Percentiles rank a stretch among this genome's conserved stretches.
phyloP scores from a whole-genome alignment of 345 rosid species.

The Raphanus sativus region DNA sequence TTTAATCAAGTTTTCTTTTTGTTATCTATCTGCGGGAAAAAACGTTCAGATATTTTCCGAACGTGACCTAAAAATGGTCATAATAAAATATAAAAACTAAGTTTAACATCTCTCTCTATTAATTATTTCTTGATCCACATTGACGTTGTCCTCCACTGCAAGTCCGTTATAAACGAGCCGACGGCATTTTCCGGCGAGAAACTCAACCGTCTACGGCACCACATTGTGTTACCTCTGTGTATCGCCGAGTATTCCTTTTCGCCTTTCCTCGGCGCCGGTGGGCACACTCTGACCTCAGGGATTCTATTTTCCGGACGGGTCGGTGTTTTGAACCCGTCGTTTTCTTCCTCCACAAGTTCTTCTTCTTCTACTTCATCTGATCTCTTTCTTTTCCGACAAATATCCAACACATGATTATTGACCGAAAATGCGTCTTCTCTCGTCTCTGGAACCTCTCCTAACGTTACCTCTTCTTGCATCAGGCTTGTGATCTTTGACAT shows the following conservation, averaged over 20 bases:
- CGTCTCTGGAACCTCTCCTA: not conserved
- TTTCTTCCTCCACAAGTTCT: slow-evolving; percentile 13
- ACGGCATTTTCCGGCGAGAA: slow-evolving; percentile 22
- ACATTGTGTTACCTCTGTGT: slow-evolving; percentile 3
- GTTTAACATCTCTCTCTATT: not conserved
- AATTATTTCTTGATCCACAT: slow-evolving; percentile 29
- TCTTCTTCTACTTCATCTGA: slow-evolving; percentile 22
- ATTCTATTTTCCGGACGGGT: slow-evolving; percentile 40
- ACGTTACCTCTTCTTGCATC: slow-evolving; percentile 13
- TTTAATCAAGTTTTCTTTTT: not conserved
- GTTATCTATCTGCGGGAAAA: slow-evolving; percentile 13
- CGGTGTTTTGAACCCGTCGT: slow-evolving; percentile 40
- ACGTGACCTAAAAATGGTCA: slow-evolving; percentile 32
- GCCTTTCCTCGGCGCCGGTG: slow-evolving; percentile 33
- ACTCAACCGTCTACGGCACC: slow-evolving; percentile 33
- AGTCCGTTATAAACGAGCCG: slow-evolving; percentile 25
- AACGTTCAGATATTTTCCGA: slow-evolving; percentile 42
- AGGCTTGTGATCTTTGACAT: slow-evolving; percentile 10
- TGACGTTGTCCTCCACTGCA: slow-evolving; percentile 35
- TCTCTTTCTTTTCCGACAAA: slow-evolving; percentile 36
- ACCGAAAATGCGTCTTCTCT: slow-evolving; percentile 11
- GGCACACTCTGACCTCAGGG: slow-evolving; percentile 31
- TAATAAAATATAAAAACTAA: slow-evolving; percentile 10
- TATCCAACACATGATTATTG: slow-evolving; percentile 1
- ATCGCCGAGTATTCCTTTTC: not conserved